These are phyloP conservation scores for Stagonosporopsis tanaceti DNA, from an alignment of 2,329 filamentous ascomycete genomes.

Conservation along the genomic window DNA sequence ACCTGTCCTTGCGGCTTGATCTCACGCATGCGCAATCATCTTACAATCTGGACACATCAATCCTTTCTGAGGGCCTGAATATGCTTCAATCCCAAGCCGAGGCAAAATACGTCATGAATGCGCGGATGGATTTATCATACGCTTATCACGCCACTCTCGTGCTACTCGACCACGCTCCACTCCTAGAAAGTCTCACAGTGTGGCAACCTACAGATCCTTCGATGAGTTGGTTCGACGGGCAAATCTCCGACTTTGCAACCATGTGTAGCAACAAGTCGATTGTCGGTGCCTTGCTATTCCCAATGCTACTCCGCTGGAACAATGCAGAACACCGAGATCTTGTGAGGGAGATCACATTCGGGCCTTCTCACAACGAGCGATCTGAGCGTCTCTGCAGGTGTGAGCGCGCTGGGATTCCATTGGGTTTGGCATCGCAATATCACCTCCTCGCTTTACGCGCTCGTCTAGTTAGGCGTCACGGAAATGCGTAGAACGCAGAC, in stretches of 20 bases:
- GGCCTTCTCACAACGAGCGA: slow-evolving; percentile 9
- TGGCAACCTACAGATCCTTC: slow-evolving; percentile 40
- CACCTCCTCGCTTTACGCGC: slow-evolving; percentile 26
- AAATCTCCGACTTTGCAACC: slow-evolving; percentile 33
- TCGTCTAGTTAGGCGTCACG: slow-evolving; percentile 21
- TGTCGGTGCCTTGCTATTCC: slow-evolving; percentile 28
- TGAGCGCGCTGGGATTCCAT: slow-evolving; percentile 29
- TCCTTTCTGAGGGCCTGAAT: slow-evolving; percentile 24
- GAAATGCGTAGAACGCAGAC: neutral
- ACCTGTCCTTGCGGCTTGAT: slow-evolving; percentile 35
- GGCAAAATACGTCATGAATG: slow-evolving; percentile 22
- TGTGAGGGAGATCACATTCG: slow-evolving; percentile 30
- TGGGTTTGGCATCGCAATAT: slow-evolving; percentile 39
- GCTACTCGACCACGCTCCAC: slow-evolving; percentile 27
- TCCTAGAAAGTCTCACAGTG: slow-evolving; percentile 33
- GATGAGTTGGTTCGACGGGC: slow-evolving; percentile 33
- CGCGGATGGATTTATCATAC: slow-evolving; percentile 39
- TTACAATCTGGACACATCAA: slow-evolving; percentile 30
- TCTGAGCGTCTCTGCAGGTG: slow-evolving; percentile 26
- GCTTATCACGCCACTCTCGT: slow-evolving; percentile 31
- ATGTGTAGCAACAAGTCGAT: slow-evolving; percentile 37
- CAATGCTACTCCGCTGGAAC: slow-evolving; percentile 35
- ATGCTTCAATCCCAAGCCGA: slow-evolving; percentile 28
- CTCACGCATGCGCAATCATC: slow-evolving; percentile 35
- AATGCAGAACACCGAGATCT: slow-evolving; percentile 35